Percentiles rank a stretch among this genome's conserved stretches.
Evolutionary conservation across 352 stramenopile genomes (phyloP).

Genomic region (Pythium guiyangense): DNA sequence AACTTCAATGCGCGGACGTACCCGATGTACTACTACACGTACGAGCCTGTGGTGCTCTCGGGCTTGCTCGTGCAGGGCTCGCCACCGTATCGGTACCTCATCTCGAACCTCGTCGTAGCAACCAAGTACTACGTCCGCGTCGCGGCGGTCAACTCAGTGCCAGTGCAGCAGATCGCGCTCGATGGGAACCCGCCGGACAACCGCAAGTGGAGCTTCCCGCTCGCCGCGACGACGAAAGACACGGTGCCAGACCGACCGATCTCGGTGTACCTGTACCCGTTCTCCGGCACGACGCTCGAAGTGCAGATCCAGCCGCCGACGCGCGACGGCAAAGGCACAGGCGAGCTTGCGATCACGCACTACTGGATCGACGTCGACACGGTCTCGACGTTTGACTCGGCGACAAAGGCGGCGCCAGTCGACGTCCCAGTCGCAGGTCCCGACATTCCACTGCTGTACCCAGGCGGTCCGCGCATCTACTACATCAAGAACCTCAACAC

Average conservation of each 20-base stretch:
- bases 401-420: slow-evolving; percentile 34
- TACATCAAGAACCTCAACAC: slow-evolving; percentile 63
- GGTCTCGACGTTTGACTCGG: slow-evolving; percentile 67
- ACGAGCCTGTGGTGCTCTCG: slow-evolving; percentile 36
- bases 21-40: slow-evolving; percentile 61
- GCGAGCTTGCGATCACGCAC: slow-evolving; percentile 35
- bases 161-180: slow-evolving; percentile 79
- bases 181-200: slow-evolving; percentile 82
- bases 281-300: slow-evolving; percentile 55
- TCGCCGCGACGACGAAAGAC: slow-evolving; percentile 75
- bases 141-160: slow-evolving; percentile 88
- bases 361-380: slow-evolving; percentile 74
- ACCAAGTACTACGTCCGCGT: slow-evolving; percentile 91
- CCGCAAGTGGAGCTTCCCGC: slow-evolving; percentile 86
- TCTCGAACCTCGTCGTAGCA: slow-evolving; percentile 53
- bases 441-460: slow-evolving; percentile 50
- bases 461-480: slow-evolving; percentile 57
- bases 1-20: slow-evolving; percentile 47
- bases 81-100: slow-evolving; percentile 78
- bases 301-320: slow-evolving; percentile 72
- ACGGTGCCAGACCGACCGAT: slow-evolving; percentile 73
- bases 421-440: slow-evolving; percentile 22
- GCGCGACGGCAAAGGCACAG: slow-evolving; percentile 51
- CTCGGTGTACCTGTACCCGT: slow-evolving; percentile 50
- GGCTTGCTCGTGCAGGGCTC: slow-evolving; percentile 62